Evolutionary conservation across 176 grass and related monocot species (phyloP).

Genomic region (Echinochloa phyllopogon): DNA sequence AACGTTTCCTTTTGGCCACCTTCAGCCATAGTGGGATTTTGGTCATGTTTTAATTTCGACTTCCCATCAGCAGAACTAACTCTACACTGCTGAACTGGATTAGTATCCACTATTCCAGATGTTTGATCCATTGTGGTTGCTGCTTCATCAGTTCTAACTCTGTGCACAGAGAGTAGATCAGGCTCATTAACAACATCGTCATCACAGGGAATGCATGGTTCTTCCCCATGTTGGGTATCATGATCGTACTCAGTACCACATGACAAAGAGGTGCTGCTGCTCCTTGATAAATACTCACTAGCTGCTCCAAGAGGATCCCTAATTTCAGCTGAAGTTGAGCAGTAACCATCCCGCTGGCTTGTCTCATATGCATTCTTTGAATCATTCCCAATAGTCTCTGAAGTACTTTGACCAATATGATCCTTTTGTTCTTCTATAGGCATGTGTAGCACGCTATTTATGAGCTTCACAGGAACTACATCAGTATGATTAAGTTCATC

Average conservation of each 20-base stretch:
- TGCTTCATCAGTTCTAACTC: slow-evolving; percentile 43
- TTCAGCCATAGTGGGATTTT: slow-evolving; percentile 29
- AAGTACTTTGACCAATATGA: slow-evolving; percentile 30
- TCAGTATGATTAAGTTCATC: slow-evolving; percentile 33
- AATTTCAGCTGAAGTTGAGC: slow-evolving; percentile 41
- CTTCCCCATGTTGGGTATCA: slow-evolving; percentile 46
- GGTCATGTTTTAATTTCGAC: slow-evolving; percentile 35
- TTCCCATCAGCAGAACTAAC: slow-evolving; percentile 38
- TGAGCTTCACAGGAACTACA: slow-evolving; percentile 37
- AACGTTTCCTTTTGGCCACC: slow-evolving; percentile 40
- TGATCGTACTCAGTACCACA: slow-evolving; percentile 41
- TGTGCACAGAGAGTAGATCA: slow-evolving; percentile 38
- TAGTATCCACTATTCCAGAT: slow-evolving; percentile 36
- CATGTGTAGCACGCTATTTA: slow-evolving; percentile 1
- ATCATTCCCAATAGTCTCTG: slow-evolving; percentile 29
- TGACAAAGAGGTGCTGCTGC: slow-evolving; percentile 39
- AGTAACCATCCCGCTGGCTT: slow-evolving; percentile 10
- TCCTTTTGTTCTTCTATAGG: slow-evolving; percentile 38
- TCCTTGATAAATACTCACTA: slow-evolving; percentile 46
- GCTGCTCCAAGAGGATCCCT: slow-evolving; percentile 39
- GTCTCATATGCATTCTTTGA: slow-evolving; percentile 39
- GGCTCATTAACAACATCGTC: slow-evolving; percentile 36
- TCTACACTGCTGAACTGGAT: slow-evolving; percentile 20
- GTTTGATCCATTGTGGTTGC: slow-evolving; percentile 28
- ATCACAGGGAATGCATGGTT: slow-evolving; percentile 32